phyloP scores from a whole-genome alignment of 768 basidiomycete species.

The Tulasnella sp. region DNA sequence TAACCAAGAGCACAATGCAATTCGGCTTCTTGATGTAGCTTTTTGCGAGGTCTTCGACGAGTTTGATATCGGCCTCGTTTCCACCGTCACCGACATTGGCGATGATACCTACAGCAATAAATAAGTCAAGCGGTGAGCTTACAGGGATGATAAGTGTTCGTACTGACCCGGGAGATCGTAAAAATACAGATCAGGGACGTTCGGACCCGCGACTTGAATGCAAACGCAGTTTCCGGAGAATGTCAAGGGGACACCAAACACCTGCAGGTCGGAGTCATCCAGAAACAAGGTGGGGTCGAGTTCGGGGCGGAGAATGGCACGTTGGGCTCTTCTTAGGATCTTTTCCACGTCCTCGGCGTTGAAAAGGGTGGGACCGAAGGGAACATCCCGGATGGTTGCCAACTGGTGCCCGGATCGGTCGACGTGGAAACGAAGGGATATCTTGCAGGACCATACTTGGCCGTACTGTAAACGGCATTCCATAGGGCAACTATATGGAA shows the following conservation, averaged over 20 bases:
- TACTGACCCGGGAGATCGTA: constrained; percentile 34
- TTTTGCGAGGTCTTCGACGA: constrained; percentile 22
- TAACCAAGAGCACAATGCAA: constrained; percentile 24
- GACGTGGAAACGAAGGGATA: constrained; percentile 36
- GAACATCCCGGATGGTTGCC: constrained; percentile 25
- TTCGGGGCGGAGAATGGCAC: constrained; percentile 45
- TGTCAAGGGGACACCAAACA: constrained; percentile 20
- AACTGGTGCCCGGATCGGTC: constrained; percentile 29
- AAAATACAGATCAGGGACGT: constrained; percentile 35
- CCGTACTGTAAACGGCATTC: constrained; percentile 36
- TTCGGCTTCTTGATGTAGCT: constrained; percentile 17
- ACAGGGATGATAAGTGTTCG: neutral
- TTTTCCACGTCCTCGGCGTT: constrained; percentile 42
- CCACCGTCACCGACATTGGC: constrained; percentile 25
- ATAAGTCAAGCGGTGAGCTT: neutral
- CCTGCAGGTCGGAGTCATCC: neutral
- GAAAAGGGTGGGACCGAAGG: constrained; percentile 24
- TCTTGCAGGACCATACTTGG: constrained; percentile 36
- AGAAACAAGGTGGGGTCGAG: constrained; percentile 2
- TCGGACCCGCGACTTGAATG: constrained; percentile 46
- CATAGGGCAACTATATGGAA: constrained; percentile 37
- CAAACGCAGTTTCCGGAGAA: constrained; percentile 54
- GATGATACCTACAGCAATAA: constrained; percentile 24
- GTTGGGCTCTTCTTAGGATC: constrained; percentile 56
- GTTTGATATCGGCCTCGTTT: constrained; percentile 20